A percentile compares a stretch with the other conserved stretches of the same genome.
Evolutionary conservation across 306 rosid genomes (phyloP).

Genomic region (Medicago lupulina): DNA sequence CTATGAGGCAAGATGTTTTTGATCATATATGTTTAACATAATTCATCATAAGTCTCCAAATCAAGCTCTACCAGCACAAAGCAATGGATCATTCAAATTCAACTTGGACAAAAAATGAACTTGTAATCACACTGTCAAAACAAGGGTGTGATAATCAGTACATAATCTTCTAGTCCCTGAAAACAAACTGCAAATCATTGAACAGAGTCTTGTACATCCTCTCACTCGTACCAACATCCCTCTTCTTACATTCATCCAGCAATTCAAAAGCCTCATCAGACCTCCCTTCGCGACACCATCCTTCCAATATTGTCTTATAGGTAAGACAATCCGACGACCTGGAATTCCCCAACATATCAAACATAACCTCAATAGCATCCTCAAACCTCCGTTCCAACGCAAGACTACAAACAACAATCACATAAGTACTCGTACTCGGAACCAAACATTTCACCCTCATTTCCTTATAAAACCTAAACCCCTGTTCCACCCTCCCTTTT

Average conservation of each 20-base stretch:
- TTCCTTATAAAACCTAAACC: conserved; percentile 73
- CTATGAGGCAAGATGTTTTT: conserved; percentile 21
- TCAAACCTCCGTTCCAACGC: conserved; percentile 68
- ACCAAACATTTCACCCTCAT: conserved; percentile 67
- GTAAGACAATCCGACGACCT: conserved; percentile 84
- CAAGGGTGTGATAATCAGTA: not conserved
- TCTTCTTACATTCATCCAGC: conserved; percentile 72
- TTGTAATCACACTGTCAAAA: not conserved
- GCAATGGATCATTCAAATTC: conserved; percentile 4
- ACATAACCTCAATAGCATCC: conserved; percentile 67
- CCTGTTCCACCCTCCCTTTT: conserved; percentile 86
- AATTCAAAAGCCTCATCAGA: conserved; percentile 66
- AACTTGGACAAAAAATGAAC: conserved; percentile 22
- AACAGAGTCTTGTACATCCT: conserved; percentile 65
- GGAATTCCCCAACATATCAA: conserved; percentile 74
- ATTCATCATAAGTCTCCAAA: conserved; percentile 17
- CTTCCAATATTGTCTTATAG: conserved; percentile 79
- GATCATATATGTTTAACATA: not conserved
- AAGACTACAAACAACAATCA: conserved; percentile 72
- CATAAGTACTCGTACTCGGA: conserved; percentile 69
- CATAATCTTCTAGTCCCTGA: conserved; percentile 42
- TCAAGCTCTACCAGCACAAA: not conserved
- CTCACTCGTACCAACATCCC: conserved; percentile 58
- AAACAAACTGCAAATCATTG: conserved; percentile 59
- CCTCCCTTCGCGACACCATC: conserved; percentile 73